Conservation (phyloP, 345 rosid genomes). For the Combretum micranthum region DNA sequence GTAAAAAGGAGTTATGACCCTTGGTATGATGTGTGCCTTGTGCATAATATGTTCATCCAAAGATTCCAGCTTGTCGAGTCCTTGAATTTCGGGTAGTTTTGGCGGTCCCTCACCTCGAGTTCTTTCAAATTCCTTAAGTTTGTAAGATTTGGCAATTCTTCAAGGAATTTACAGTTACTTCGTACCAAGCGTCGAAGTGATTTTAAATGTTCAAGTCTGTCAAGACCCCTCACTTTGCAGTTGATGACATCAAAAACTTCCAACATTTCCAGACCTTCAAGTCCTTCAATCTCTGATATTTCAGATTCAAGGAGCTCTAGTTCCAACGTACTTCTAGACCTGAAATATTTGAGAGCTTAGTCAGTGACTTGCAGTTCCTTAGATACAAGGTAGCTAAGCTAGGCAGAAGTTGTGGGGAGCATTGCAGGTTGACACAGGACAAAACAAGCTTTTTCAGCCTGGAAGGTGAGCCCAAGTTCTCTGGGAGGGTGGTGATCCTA, state of each 20-base stretch:
- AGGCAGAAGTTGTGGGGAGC: slow-evolving; percentile 9
- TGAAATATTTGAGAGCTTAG: slow-evolving; percentile 7
- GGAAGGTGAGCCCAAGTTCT: slow-evolving; percentile 1
- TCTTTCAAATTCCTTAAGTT: slow-evolving; percentile 15
- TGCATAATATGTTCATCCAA: slow-evolving; percentile 16
- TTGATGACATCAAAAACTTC: slow-evolving; percentile 17
- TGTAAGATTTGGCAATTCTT: slow-evolving; percentile 12
- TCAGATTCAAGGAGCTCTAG: slow-evolving; percentile 18
- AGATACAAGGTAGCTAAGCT: slow-evolving; percentile 10
- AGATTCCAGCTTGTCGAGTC: slow-evolving; percentile 11
- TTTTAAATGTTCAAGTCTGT: slow-evolving; percentile 13
- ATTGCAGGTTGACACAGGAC: slow-evolving; percentile 15
- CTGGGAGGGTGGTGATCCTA: slow-evolving; percentile 8
- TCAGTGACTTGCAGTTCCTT: slow-evolving; percentile 18
- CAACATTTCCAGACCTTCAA: slow-evolving; percentile 14
- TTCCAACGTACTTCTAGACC: slow-evolving; percentile 10
- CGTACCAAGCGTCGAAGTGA: slow-evolving; percentile 12
- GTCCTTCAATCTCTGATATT: slow-evolving; percentile 12
- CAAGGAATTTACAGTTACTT: slow-evolving; percentile 12
- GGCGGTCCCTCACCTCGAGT: slow-evolving; percentile 12
- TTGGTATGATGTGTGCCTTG: too few species aligned
- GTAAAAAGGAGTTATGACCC: too few species aligned
- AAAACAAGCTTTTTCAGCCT: slow-evolving; percentile 16
- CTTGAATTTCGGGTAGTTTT: slow-evolving; percentile 12
- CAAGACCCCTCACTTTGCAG: slow-evolving; percentile 13